Base-by-base conservation (phyloP, 306 rosid species). In the Medicago ruthenica region DNA sequence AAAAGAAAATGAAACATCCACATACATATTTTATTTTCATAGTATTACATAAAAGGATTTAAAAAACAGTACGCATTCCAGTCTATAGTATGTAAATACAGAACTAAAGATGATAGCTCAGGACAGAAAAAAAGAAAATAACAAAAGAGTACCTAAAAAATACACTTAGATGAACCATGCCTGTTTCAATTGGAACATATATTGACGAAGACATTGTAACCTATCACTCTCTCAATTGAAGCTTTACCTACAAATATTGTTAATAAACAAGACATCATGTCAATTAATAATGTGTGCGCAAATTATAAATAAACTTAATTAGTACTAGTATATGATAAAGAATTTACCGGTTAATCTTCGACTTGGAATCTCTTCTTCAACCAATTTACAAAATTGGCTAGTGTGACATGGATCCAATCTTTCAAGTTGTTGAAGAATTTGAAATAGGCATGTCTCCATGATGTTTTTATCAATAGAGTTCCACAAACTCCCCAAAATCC, bases 181-280 rank as follows among this genome's bases (percentile, higher is more conserved):
- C 14, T 6, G 2, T 14, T 13, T 7, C 37, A 34, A 34, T 13
- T 14, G 1, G 7, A 45, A 45, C 39, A 11, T 12, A 34, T 24
- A 16, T 59, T 59, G 16, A n/a, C 4, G 7, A 36, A 63, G 47
- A 61, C 67, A 15, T 14, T 14, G 44, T 18, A 0, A 9, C 7
- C 7, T 36, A n/a, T 57, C 55, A 37, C 16, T 21, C 6, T 57
- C 57, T 15, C 57, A 27, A 53, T 9, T 8, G 22, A 12, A 57
- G 45, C 17, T 22, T 42, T 60, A 11, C 69, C 70, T 73, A 42
- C 47, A 59, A 60, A 34, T 34, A 34, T 34, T 34, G 37, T 34
- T 8, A 40, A 58, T 45, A 24, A 24, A 24, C 1, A 24, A 45
- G 0, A 3, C 15, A 55, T 37, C 15, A 51, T 39, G 20, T 54